Evolutionary conservation across 495 filamentous ascomycete species (phyloP), one percentile per base, ranked within the genome.

Genomic region (Podospora appendiculata): DNA sequence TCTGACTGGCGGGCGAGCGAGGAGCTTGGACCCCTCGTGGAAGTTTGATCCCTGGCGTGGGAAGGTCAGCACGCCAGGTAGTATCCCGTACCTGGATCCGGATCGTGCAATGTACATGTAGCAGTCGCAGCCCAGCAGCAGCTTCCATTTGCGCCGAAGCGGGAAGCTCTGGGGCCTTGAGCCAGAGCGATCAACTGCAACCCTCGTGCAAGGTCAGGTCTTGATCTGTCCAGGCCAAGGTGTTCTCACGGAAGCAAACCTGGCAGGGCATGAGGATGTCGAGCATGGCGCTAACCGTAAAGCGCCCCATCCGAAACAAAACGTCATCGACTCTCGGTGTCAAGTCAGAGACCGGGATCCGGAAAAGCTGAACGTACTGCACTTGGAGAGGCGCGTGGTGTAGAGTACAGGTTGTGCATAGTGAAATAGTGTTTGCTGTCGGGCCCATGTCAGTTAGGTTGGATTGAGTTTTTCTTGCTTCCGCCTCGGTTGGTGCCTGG

Each of bases 1-100:
- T 56, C 47, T 18, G 48, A 54, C 13, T 56, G 53, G 57, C 38
- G 33, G 32, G 45, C 16, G 32, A 45, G 47, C 33, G 41, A 51
- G 19, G 55, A 60, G 57, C 57, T 56, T 47, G 51, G 57, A 39
- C 57, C 59, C 39, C 52, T 44, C 50, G 32, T n/a, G 14, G 8
- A 39, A 3, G 7, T 41, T 47, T 39, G n/a, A 41, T 45, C 43
- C 46, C 33, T 41, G 35, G 19, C 36, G 10, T 17, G 34, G 19
- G 8, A 12, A 14, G 34, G 45, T 25, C 25, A 25, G 25, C 25
- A 25, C 25, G 25, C 5, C 25, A 25, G 25, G 25, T 25, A 25
- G 25, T 25, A 25, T 25, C 25, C 25, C 25, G 25, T 25, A 25
- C 25, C 25, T 25, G 25, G 25, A 25, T 25, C 25, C 25, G 25